Evolutionary conservation across 2,329 filamentous ascomycete genomes (phyloP).

Genomic region (Hypomyces perniciosus): DNA sequence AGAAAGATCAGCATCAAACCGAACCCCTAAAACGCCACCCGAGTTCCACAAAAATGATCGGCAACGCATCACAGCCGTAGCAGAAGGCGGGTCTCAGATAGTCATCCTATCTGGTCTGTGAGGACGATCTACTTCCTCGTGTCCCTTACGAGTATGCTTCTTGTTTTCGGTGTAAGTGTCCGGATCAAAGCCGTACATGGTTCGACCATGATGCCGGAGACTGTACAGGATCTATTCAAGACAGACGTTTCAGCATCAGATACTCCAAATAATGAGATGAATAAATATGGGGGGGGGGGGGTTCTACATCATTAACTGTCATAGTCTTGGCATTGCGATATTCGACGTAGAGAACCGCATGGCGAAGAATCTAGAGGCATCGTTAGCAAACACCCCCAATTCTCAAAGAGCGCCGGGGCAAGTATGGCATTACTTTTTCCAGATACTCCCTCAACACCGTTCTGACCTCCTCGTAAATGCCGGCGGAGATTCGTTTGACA

Average conservation of each 20-base stretch:
- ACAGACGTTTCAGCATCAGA: not conserved
- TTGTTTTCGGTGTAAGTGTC: slow-evolving; percentile 24
- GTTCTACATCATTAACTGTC: slow-evolving; percentile 52
- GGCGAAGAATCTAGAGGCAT: slow-evolving; percentile 42
- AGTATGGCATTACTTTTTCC: slow-evolving; percentile 29
- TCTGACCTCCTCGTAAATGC: slow-evolving; percentile 59
- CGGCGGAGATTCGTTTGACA: slow-evolving; percentile 63
- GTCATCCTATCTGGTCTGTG: slow-evolving; percentile 4
- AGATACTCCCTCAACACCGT: slow-evolving; percentile 45
- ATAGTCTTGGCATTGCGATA: slow-evolving; percentile 55
- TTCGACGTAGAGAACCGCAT: slow-evolving; percentile 47
- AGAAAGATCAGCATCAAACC: no score
- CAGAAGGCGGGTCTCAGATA: slow-evolving; percentile 1
- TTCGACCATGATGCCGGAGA: slow-evolving; percentile 45
- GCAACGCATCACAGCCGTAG: no score
- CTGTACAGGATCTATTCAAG: not conserved
- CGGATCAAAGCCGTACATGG: slow-evolving; percentile 54
- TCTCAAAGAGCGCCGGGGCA: no score
- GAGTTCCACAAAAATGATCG: not conserved
- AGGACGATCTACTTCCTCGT: not conserved
- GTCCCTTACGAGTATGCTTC: not conserved
- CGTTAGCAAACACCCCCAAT: not conserved
- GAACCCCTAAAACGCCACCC: not conserved
- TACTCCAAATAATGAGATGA: not conserved
- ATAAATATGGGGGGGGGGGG: slow-evolving; percentile 2